phyloP scores from a whole-genome alignment of 73 alveolate species.

The Paramecium primaurelia region DNA sequence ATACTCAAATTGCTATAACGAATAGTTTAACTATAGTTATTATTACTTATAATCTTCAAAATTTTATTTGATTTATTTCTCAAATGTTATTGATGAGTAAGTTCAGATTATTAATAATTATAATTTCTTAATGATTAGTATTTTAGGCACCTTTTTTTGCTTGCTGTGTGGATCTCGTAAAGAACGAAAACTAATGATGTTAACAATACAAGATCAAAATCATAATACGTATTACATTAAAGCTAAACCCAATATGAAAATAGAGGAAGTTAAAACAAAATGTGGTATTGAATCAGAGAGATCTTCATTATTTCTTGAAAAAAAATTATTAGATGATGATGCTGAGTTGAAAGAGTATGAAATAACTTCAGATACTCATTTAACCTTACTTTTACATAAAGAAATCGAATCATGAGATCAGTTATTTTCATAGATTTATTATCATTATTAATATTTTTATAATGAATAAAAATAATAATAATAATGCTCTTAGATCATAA shows the following conservation, averaged over 20 bases:
- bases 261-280: background rate
- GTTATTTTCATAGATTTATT: background rate
- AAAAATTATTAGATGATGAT: background rate
- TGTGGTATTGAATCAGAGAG: slow-evolving; percentile 18
- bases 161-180: background rate
- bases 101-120: background rate
- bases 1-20: background rate
- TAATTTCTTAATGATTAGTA: background rate
- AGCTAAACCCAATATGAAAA: background rate
- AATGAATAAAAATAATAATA: background rate
- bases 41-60: background rate
- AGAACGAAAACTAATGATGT: background rate
- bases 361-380: background rate
- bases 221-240: background rate
- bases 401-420: background rate
- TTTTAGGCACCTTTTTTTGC: background rate
- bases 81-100: background rate
- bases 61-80: background rate
- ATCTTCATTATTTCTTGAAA: background rate
- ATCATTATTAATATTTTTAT: background rate
- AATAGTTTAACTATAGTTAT: too few species aligned
- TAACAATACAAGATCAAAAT: background rate
- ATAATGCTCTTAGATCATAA: background rate
- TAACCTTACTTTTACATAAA: background rate
- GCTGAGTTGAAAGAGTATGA: background rate